Conservation (phyloP, 208 protist genomes). For the Leishmania arabica region DNA sequence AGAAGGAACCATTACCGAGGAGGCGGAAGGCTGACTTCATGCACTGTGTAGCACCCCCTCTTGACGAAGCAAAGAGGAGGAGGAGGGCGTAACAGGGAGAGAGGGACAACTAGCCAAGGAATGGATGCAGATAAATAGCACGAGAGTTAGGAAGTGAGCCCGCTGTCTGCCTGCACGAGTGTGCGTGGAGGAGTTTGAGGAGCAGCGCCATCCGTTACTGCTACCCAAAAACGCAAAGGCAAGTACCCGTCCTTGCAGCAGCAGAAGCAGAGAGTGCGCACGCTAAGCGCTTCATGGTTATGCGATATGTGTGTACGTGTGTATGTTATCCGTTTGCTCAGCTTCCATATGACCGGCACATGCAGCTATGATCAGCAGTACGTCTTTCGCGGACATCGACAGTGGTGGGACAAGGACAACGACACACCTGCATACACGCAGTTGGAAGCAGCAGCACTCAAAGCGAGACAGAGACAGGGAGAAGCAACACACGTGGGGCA, state of each 20-base stretch:
- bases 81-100: neutral
- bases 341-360: neutral
- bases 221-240: neutral
- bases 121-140: neutral
- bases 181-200: neutral
- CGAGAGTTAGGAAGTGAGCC: neutral
- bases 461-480: neutral
- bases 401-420: neutral
- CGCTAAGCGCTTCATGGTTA: neutral
- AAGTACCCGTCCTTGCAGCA: neutral
- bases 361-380: neutral
- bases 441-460: neutral
- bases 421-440: neutral
- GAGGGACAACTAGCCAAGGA: neutral
- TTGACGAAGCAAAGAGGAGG: too few relatives aligned
- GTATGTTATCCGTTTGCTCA: neutral
- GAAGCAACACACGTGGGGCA: neutral
- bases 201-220: neutral
- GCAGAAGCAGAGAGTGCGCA: neutral
- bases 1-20: too few relatives aligned
- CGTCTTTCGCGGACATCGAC: neutral
- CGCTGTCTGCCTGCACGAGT: neutral
- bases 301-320: neutral
- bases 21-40: too few relatives aligned
- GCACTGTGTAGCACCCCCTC: too few relatives aligned